These are phyloP conservation scores for Russula foetens DNA, from an alignment of 768 basidiomycete species.

Conservation along the genomic window DNA sequence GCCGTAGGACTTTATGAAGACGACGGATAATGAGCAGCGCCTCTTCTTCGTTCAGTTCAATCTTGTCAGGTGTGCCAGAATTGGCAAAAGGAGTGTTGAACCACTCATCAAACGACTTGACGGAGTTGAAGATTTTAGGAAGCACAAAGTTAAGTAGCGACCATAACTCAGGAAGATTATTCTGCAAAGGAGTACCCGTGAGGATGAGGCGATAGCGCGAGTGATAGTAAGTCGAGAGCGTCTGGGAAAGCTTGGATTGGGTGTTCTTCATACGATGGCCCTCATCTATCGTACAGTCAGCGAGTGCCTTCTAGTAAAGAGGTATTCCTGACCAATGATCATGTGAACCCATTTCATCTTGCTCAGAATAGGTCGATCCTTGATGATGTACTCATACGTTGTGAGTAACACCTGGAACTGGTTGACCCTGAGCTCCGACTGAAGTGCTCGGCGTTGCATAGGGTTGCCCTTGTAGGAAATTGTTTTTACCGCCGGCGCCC, in stretches of 20 bases:
- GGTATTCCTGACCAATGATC: constrained; percentile 74
- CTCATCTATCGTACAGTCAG: constrained; percentile 50
- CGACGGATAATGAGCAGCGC: constrained; percentile 94
- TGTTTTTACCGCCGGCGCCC: constrained; percentile 77
- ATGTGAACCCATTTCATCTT: constrained; percentile 96
- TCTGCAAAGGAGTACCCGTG: constrained; percentile 93
- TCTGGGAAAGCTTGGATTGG: constrained; percentile 80
- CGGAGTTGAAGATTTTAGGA: constrained; percentile 96
- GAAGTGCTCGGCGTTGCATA: constrained; percentile 65
- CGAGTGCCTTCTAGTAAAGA: not conserved
- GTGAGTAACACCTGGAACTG: constrained; percentile 91
- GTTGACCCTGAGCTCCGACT: constrained; percentile 65
- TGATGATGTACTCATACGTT: constrained; percentile 97
- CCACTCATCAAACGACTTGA: constrained; percentile 99
- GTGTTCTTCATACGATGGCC: constrained; percentile 98
- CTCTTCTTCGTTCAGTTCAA: constrained; percentile 99
- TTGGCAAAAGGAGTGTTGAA: constrained; percentile 99
- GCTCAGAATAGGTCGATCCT: constrained; percentile 83
- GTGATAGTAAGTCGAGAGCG: constrained; percentile 87
- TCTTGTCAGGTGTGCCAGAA: constrained; percentile 96
- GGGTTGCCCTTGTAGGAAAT: constrained; percentile 93
- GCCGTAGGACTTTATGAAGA: constrained; percentile 89
- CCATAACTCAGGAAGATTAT: constrained; percentile 96
- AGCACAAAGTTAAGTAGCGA: constrained; percentile 90
- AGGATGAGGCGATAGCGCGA: constrained; percentile 90